Base-by-base conservation (phyloP, 345 rosid genomes). In the Bruguiera parviflora region DNA sequence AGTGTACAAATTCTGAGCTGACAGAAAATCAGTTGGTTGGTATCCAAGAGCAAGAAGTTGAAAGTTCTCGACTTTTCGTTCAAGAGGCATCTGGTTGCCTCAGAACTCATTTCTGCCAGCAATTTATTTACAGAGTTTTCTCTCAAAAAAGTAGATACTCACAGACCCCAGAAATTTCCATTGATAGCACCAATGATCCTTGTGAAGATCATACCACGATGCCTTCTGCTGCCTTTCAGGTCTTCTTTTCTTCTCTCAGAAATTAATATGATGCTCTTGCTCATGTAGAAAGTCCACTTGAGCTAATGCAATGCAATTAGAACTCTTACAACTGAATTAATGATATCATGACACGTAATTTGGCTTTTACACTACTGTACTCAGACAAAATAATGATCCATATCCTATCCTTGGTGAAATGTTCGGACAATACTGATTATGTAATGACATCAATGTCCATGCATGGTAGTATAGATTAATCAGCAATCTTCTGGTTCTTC, bases 161-260 rank as follows among this genome's bases (percentile, higher is more conserved):
- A 31, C 19, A 58, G 67, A 43, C 19, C 56, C 33, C 64, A 43
- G 69, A 74, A 66, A 52, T 57, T 21, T 37, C 58, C 62, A 33
- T 19, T 63, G 67, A 67, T 35, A 64, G 63, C 51, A 59, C 15
- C 32, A 69, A 18, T 51, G 74, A 76, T 71, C 62, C 61, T 62
- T 43, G 39, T 64, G 49, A 6, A 51, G 49, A 24, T 62, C 63
- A 61, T 33, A 68, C 19, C 51, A 32, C 13, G 52, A 67, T 78
- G 75, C 88, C 84, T 22, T 83, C 86, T 46, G 28, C 60, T 68
- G 75, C 76, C 24, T 81, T 86, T 68, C 90, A 86, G 88, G 88
- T 88, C 66, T 32, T 10, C 47, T 69, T 66, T 35, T 25, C 28
- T 66, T 69, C 64, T 53, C 72, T 58, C 52, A 29, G 10, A 63